Conservation (phyloP, 2,329 filamentous ascomycete species). For the Gnomoniopsis smithogilvyi region DNA sequence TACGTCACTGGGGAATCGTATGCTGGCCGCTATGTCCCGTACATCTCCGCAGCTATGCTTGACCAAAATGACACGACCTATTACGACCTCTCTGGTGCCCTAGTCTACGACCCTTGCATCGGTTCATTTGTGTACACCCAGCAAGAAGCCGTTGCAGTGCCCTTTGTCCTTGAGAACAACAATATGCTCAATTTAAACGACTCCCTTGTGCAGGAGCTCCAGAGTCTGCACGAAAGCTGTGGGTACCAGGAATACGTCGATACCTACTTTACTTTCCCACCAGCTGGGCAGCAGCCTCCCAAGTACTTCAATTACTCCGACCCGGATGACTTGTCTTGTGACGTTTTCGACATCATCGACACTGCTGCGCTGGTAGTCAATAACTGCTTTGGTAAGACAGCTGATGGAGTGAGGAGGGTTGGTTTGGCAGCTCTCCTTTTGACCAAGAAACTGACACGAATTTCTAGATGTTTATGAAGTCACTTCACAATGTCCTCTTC, state of each 20-base stretch:
- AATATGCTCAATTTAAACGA: background rate
- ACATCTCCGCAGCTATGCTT: conserved; percentile 51
- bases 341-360: conserved; percentile 9
- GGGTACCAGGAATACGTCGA: no score
- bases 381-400: conserved; percentile 56
- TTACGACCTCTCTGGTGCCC: conserved; percentile 36
- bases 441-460: no score
- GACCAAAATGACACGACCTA: conserved; percentile 34
- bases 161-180: conserved; percentile 7
- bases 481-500: conserved; percentile 62
- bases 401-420: no score
- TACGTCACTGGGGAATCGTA: conserved; percentile 55
- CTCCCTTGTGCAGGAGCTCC: no score
- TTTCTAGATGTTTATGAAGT: conserved; percentile 57
- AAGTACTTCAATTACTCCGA: no score
- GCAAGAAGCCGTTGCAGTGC: conserved; percentile 28
- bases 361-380: conserved; percentile 46
- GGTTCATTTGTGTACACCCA: conserved; percentile 33
- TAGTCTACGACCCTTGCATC: conserved; percentile 67
- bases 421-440: no score
- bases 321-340: background rate
- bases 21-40: conserved; percentile 31
- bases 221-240: no score
- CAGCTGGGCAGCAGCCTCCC: no score
- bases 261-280: no score